Base-by-base conservation (phyloP, 108 stramenopile genomes). In the Phaeodactylum tricornutum region DNA sequence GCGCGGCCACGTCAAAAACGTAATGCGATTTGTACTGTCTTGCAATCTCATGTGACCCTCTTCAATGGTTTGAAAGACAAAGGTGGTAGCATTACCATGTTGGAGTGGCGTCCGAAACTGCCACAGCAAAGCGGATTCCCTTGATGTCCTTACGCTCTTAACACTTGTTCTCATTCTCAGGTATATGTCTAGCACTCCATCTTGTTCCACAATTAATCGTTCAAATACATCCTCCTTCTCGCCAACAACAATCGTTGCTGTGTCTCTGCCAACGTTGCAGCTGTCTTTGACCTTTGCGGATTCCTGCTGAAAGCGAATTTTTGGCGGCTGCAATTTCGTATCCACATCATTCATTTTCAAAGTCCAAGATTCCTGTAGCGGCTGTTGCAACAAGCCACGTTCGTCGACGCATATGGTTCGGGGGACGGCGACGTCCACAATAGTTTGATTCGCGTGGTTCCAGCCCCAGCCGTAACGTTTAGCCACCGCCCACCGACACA, bases 401-500 rank as follows among this genome's bases (percentile, higher is more conserved):
- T 46, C 40, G 24, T 63, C 54, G 5, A 62, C 21, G 27, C 75
- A 74, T 15, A 58, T 50, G 20, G 63, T 47, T 5, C 58, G 69
- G 3, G 44, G 32, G 39, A 77, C 42, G 11, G 15, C 17, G 5
- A 64, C 41, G 20, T 67, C 46, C 34, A 55, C 32, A 2, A 84
- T 45, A 11, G 39, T 33, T 50, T 84, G 83, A 29, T 22, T 47
- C 9, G 14, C 7, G 33, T 64, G 67, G 61, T 77, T 59, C 67
- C 67, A 84, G 15, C 62, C 73, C 29, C 72, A 53, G n/a, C 84
- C 84, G 51, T 80, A 74, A 21, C 38, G 54, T 36, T 43, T 59
- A 0, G 84, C 78, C 55, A 72, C 67, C 2, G 71, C 61, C 70
- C 70, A 85, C 2, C 71, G 63, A 58, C 84, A 85, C 24, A 69